phyloP scores from a whole-genome alignment of 2,329 filamentous ascomycete species.

The Neobulgaria alba region DNA sequence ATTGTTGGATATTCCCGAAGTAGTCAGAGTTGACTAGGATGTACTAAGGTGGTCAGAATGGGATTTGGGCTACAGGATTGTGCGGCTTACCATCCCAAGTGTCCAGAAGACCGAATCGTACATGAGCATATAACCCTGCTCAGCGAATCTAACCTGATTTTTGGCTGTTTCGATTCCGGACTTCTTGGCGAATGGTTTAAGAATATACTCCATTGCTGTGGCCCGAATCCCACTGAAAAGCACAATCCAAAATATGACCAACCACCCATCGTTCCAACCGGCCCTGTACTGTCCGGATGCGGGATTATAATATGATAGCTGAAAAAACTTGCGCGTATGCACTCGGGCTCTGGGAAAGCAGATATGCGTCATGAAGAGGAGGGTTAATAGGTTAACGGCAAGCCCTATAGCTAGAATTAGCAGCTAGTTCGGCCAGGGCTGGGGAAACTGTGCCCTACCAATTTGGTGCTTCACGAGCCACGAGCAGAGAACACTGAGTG shows the following conservation, averaged over 20 bases:
- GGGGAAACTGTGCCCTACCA: conserved; percentile 42
- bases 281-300: conserved; percentile 61
- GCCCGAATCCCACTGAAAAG: conserved; percentile 83
- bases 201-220: conserved; percentile 75
- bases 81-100: conserved; percentile 62
- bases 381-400: conserved; percentile 74
- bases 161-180: conserved; percentile 71
- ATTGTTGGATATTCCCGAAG: conserved; percentile 64
- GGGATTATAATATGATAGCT: conserved; percentile 73
- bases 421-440: neutral
- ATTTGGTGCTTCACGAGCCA: conserved; percentile 76
- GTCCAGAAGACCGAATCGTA: conserved; percentile 80
- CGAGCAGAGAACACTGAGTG: conserved; percentile 50
- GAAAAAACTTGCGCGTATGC: conserved; percentile 81
- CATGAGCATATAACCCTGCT: conserved; percentile 85
- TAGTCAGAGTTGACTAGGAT: conserved; percentile 71
- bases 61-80: neutral
- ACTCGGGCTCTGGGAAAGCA: conserved; percentile 72
- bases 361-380: conserved; percentile 73
- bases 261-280: conserved; percentile 71
- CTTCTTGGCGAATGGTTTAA: conserved; percentile 66
- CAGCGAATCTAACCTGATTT: conserved; percentile 73
- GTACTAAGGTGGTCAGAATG: conserved; percentile 47
- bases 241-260: conserved; percentile 70
- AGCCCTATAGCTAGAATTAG: conserved; percentile 47